These are phyloP conservation scores for Tetrapyrgos nigripes DNA, from an alignment of 1,284 basidiomycete genomes.

Conservation along the genomic window DNA sequence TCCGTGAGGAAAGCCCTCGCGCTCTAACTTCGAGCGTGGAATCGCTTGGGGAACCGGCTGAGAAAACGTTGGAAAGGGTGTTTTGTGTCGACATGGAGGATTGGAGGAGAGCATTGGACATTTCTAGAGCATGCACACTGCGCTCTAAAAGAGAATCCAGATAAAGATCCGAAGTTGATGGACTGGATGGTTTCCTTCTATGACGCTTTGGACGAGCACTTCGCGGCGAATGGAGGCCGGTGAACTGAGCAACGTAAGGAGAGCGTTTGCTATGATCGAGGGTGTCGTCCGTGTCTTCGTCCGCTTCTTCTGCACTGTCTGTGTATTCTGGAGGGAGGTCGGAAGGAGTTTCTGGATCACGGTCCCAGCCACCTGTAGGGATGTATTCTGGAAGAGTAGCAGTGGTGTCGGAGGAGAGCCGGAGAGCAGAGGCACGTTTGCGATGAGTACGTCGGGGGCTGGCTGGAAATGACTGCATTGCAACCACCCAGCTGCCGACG, in stretches of 20 bases:
- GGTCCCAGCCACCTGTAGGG: conserved; percentile 39
- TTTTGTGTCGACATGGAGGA: conserved; percentile 74
- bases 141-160: conserved; percentile 80
- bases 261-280: conserved; percentile 21
- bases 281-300: conserved; percentile 59
- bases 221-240: neutral
- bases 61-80: conserved; percentile 56
- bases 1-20: conserved; percentile 12
- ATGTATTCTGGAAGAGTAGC: conserved; percentile 72
- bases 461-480: neutral
- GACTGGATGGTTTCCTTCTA: conserved; percentile 14
- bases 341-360: conserved; percentile 29
- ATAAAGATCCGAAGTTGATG: conserved; percentile 44
- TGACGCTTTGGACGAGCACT: conserved; percentile 7
- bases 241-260: conserved; percentile 26
- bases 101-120: conserved; percentile 79
- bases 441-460: conserved; percentile 45
- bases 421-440: conserved; percentile 61
- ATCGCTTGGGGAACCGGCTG: conserved; percentile 17
- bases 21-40: conserved; percentile 10
- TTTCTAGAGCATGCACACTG: conserved; percentile 82
- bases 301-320: conserved; percentile 76
- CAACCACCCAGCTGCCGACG: too few relatives aligned
- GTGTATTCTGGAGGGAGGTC: conserved; percentile 78
- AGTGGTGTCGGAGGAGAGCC: conserved; percentile 73